Conservation (phyloP, 345 rosid species). For the Geranium brycei region DNA sequence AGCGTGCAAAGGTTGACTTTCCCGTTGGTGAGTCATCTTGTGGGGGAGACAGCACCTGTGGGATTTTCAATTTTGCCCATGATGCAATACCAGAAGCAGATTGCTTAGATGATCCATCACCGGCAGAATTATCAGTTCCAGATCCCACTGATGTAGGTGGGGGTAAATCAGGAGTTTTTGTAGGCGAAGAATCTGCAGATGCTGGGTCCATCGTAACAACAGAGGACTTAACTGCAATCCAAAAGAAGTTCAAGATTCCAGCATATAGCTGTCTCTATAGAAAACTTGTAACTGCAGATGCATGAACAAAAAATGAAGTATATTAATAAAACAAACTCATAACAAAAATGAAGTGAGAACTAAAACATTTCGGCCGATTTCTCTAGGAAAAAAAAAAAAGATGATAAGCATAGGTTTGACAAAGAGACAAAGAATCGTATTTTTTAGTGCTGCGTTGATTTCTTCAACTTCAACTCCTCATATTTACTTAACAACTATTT, state of each 20-base stretch:
- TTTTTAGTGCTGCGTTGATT: too few relatives aligned
- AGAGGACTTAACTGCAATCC: not conserved
- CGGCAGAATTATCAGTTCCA: constrained; percentile 12
- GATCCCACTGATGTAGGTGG: not conserved
- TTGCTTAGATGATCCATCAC: constrained; percentile 26
- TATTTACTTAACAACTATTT: too few relatives aligned
- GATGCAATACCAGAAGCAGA: constrained; percentile 51
- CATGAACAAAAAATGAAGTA: not conserved
- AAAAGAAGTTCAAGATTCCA: not conserved
- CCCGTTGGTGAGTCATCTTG: constrained; percentile 30
- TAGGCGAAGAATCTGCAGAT: not conserved
- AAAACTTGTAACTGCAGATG: not conserved
- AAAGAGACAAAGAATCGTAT: too few relatives aligned
- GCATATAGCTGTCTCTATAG: not conserved
- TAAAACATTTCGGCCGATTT: not conserved
- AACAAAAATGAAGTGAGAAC: too few relatives aligned
- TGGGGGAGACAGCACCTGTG: constrained; percentile 6
- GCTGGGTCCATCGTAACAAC: not conserved
- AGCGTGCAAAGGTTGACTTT: constrained; percentile 51
- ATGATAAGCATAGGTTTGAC: too few relatives aligned
- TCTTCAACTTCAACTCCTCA: not conserved
- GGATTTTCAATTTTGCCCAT: constrained; percentile 53
- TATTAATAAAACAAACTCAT: too few relatives aligned
- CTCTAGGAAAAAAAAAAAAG: not conserved
- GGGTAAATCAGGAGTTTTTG: not conserved